These are phyloP conservation scores for Suillus bovinus DNA, from an alignment of 768 basidiomycete species.

Conservation along the genomic window DNA sequence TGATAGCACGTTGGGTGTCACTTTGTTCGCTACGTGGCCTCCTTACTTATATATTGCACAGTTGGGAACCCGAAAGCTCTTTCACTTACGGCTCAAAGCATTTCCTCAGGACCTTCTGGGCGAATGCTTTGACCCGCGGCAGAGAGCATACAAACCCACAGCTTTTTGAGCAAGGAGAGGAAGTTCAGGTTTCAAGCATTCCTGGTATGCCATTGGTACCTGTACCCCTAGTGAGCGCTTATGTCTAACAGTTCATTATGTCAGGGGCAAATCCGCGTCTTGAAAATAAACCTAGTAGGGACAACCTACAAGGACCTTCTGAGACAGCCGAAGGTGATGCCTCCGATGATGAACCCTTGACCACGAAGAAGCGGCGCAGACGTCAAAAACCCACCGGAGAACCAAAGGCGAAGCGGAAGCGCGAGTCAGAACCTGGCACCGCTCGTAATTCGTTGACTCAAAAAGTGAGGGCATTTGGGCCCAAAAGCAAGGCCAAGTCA, in stretches of 20 bases:
- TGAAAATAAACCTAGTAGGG: slow-evolving; percentile 20
- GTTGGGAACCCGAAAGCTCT: slow-evolving; percentile 69
- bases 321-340: slow-evolving; percentile 9
- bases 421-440: neutral
- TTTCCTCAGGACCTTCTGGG: slow-evolving; percentile 43
- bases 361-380: slow-evolving; percentile 29
- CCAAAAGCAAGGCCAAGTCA: slow-evolving; percentile 11
- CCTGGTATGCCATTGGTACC: slow-evolving; percentile 44
- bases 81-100: slow-evolving; percentile 58
- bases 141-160: slow-evolving; percentile 51
- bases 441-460: too few species aligned
- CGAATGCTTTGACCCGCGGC: slow-evolving; percentile 30
- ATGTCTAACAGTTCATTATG: neutral
- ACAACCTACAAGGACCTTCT: slow-evolving; percentile 13
- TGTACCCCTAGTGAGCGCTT: neutral
- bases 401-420: slow-evolving; percentile 12
- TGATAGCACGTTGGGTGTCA: slow-evolving; percentile 56
- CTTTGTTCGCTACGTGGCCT: slow-evolving; percentile 1
- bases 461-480: neutral
- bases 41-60: slow-evolving; percentile 27
- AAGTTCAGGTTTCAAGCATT: slow-evolving; percentile 55
- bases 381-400: slow-evolving; percentile 7
- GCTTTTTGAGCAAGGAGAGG: slow-evolving; percentile 55
- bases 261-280: slow-evolving; percentile 19
- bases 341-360: slow-evolving; percentile 18